A percentile compares a stretch with the other conserved stretches of the same genome.
These are phyloP conservation scores for Fremontodendron californicum DNA, from an alignment of 345 rosid genomes.

Conservation along the genomic window DNA sequence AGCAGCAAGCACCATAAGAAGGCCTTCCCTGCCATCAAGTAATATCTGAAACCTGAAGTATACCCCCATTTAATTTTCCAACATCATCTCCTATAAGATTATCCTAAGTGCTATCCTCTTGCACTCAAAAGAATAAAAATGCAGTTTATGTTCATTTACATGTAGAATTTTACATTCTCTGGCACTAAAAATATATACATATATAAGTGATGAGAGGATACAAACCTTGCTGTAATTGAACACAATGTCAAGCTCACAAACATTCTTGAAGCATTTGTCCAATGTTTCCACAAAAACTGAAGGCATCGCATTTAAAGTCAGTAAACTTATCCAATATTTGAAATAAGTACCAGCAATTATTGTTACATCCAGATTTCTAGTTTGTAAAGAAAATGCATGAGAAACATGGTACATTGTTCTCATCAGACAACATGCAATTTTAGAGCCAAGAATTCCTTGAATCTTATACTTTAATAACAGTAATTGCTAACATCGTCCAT, in stretches of 20 bases:
- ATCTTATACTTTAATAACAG: neutral
- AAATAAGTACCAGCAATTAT: neutral
- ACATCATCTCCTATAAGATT: neutral
- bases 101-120: neutral
- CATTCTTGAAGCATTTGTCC: constrained; percentile 98
- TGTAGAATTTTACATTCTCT: neutral
- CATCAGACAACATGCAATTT: neutral
- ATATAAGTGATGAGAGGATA: constrained; percentile 1
- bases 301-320: constrained; percentile 24
- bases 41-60: neutral
- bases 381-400: neutral
- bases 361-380: neutral
- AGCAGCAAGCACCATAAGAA: neutral
- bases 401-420: neutral
- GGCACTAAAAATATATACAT: neutral
- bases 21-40: neutral
- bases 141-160: neutral
- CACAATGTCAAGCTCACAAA: constrained; percentile 84
- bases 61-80: neutral
- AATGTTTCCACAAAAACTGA: constrained; percentile 93
- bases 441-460: neutral
- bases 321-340: constrained; percentile 16
- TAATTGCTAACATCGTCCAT: neutral
- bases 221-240: constrained; percentile 87
- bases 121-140: neutral